Percentiles rank a stretch among this genome's conserved stretches.
Conservation (phyloP, 257 asterid genomes). For the Nyctanthes arbortristis region DNA sequence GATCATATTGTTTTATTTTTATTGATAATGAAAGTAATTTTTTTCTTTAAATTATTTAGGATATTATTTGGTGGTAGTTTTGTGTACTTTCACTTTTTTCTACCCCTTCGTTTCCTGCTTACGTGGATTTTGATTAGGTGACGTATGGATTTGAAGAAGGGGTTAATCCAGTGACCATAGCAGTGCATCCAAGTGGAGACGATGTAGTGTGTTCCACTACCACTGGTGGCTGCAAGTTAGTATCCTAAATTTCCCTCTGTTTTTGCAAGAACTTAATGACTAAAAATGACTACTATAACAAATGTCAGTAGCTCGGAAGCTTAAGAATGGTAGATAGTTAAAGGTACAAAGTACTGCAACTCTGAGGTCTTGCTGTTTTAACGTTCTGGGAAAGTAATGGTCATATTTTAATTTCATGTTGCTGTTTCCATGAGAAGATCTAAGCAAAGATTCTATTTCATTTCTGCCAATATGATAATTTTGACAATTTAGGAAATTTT, state of each 20-base stretch:
- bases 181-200: constrained; percentile 86
- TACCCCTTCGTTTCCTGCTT: too few relatives aligned
- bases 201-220: constrained; percentile 81
- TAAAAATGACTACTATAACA: not conserved
- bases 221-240: constrained; percentile 93
- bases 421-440: not conserved
- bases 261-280: not conserved
- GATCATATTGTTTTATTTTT: not conserved
- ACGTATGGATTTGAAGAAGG: constrained; percentile 69
- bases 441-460: too few relatives aligned
- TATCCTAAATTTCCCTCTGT: constrained; percentile 2
- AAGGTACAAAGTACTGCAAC: not conserved
- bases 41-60: not conserved
- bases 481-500: not conserved
- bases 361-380: not conserved
- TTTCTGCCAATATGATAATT: too few relatives aligned
- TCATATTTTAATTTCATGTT: not conserved
- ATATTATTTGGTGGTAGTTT: constrained; percentile 51
- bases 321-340: not conserved
- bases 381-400: not conserved
- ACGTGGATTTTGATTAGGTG: too few relatives aligned
- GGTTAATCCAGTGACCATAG: constrained; percentile 61
- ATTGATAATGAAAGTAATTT: not conserved
- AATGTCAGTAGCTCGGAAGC: not conserved
- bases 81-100: too few relatives aligned